Base-by-base conservation (phyloP, 768 basidiomycete species). In the Podaxis rugospora region DNA sequence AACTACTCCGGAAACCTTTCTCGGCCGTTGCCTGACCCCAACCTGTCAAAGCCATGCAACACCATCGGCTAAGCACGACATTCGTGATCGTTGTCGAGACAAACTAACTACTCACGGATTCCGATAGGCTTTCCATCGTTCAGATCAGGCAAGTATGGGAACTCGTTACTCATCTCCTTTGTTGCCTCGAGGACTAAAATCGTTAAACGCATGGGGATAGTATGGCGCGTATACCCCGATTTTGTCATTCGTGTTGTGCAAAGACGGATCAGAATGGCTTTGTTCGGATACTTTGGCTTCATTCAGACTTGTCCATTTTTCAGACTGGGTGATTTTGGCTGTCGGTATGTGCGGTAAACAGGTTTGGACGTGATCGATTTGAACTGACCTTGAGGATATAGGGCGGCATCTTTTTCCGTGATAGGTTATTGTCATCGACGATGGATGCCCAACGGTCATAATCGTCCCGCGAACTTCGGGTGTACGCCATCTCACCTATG, bases 81-180 rank as follows among this genome's bases (percentile, higher is more conserved):
- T 21, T 40, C 39, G 39, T 5, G 36, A 9, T 39, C 9, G 25
- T 21, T 16, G 25, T 37, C 28, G 2, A 47, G 9, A n/a, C 50
- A 57, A n/a, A 3, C 59, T 5, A 44, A 1, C 6, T 18, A 18
- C 72, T 57, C 35, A 79, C 80, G 73, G 32, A 79, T 51, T 2
- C 81, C 80, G 3, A 79, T 55, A 0, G 73, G 72, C 10, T 65
- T 67, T 10, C 81, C 81, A 36, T 72, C 70, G 62, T 81, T 80
- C 57, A 70, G 68, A 63, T 82, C 81, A 13, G 67, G 36, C 61
- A 77, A 76, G 61, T 67, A 80, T 1, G 74, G 69, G 59, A 76
- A 81, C 51, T 75, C 72, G 4, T 66, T 62, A 1, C 61, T 64
- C 5, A 74, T 59, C 44, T 72, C 66, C 0, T 59, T 21, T 0